Evolutionary conservation across 495 filamentous ascomycete genomes (phyloP), one percentile per base, ranked within the genome.

Genomic region (Daldinia caldariorum): DNA sequence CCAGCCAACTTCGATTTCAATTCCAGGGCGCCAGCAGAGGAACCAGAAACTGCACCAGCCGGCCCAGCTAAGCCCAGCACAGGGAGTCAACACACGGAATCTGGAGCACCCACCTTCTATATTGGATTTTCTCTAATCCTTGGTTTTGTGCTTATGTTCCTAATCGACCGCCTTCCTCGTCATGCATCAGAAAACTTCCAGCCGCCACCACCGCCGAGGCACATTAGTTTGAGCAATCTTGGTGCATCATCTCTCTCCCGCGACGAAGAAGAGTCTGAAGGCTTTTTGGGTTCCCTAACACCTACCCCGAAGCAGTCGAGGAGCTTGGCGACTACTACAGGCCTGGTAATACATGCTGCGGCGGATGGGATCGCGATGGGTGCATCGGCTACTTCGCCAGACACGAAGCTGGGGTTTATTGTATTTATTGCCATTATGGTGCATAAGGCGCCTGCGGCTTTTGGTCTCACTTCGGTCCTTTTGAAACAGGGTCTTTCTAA

Each of bases 341-440:
- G 95, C 0, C 83, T 99, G 31, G 91, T 97, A n/a, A 98, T 99
- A 65, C 95, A 99, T 71, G 92, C 96, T 1, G 90, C 91, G 8
- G 95, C 95, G n/a, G 95, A 99, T 69, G 95, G 95, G 3, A 97
- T 99, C 53, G 95, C 95, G 0, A 88, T 99, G 72, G 95, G 95
- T 4, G 95, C 95, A 22, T 95, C 92, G 0, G 87, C 89, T 9
- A 90, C 88, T 18, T 84, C 84, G n/a, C 85, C 89, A 16, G 88
- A 91, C 67, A 86, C 86, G 43, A 91, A 89, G 14, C 81, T 98
- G 6, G 91, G 88, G 35, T 87, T 97, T 41, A 92, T 99, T 69
- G 92, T 99, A 49, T 99, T 99, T 74, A 74, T 97, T 20, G 95
- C 95, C 5, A 96, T 99, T 63, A 94, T 99, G 91, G 85, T 98